These are phyloP conservation scores for Backusella parvicylindrica DNA, from an alignment of 192 early-diverging fungal genomes.

Conservation along the genomic window DNA sequence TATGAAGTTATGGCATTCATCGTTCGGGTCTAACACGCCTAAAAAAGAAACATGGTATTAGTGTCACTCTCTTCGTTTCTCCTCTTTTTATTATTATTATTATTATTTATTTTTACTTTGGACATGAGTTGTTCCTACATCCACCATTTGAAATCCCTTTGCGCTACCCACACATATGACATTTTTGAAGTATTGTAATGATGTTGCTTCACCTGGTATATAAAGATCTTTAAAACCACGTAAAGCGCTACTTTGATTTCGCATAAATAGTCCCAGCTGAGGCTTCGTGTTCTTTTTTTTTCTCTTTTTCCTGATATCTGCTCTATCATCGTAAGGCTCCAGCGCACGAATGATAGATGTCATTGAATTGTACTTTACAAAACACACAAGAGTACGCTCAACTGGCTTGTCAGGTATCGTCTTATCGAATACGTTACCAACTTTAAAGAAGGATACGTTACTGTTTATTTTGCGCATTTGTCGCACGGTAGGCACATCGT, in stretches of 20 bases:
- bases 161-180: conserved; percentile 87
- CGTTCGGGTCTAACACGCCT: conserved; percentile 81
- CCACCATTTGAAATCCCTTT: conserved; percentile 93
- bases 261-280: conserved; percentile 44
- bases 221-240: conserved; percentile 82
- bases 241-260: conserved; percentile 40
- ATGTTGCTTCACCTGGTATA: conserved; percentile 85
- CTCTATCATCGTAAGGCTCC: conserved; percentile 52
- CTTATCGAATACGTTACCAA: conserved; percentile 56
- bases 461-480: conserved; percentile 52
- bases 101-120: conserved; percentile 39
- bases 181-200: conserved; percentile 81
- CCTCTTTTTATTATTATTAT: neutral
- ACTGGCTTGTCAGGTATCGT: conserved; percentile 14
- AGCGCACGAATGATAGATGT: conserved; percentile 75
- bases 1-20: conserved; percentile 78
- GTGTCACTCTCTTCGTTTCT: neutral
- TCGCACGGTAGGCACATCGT: conserved; percentile 25
- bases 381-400: conserved; percentile 50
- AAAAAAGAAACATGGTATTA: conserved; percentile 28
- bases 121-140: conserved; percentile 78
- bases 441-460: conserved; percentile 71
- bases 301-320: conserved; percentile 42
- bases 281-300: conserved; percentile 9
- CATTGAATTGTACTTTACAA: conserved; percentile 70